Evolutionary conservation across 2,329 filamentous ascomycete species (phyloP), one percentile per base, ranked within the genome.

Genomic region (Xylariaceae sp.): DNA sequence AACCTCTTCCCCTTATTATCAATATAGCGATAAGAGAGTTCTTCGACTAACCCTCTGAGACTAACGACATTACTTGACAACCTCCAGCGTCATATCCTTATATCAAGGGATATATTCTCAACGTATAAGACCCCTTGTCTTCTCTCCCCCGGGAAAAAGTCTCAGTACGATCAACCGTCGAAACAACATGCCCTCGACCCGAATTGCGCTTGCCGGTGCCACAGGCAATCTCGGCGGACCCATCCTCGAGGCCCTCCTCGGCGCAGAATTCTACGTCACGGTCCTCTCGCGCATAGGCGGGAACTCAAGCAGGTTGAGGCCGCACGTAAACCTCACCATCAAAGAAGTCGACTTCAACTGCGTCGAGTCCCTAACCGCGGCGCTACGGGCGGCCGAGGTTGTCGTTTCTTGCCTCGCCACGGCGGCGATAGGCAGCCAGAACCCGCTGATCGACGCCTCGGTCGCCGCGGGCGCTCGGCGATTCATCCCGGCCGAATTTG

Each of bases 401-500:
- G 63, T 76, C 20, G 67, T 79, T 50, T 72, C 70, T 20, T 67
- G 68, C 14, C 50, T 75, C 2, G 61, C 62, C 48, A 70, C 68
- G 2, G 56, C 66, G 23, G 64, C 63, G 12, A 66, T 72, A 16
- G 65, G 67, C n/a, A 52, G 60, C 9, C 70, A 73, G 51, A 61
- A 60, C 20, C 46, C 55, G 6, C 68, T 79, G 26, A 67, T 78
- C 41, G 70, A 77, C 44, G 76, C 75, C 18, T 66, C 71, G 16
- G 59, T 75, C 43, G 67, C 71, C 16, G 73, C 73, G 7, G 71
- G 73, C 7, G 75, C 77, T 2, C 67, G 64, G 44, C 70, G 73
- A 16, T 74, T 77, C 61, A 69, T 79, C 23, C 75, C 76, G 10
- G 67, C 71, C 23, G 76, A 78, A 52, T 79, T 75, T 57, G 74